Evolutionary conservation across 305 asterid species (phyloP).

Genomic region (Fraxinus paxiana): DNA sequence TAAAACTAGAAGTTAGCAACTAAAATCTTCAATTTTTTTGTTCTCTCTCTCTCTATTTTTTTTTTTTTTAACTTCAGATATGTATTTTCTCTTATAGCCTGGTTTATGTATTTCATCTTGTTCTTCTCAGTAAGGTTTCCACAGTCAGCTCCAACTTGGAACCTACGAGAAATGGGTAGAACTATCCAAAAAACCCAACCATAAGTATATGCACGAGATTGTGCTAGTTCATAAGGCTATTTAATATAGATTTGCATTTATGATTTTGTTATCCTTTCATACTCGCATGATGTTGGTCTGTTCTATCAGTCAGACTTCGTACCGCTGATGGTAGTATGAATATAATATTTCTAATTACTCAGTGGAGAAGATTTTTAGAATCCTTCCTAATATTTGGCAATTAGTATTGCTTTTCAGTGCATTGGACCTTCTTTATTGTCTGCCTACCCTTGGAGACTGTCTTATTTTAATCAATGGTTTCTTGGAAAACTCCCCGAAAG

Average conservation of each 20-base stretch:
- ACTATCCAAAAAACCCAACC: background rate
- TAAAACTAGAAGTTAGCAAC: background rate
- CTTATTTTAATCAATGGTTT: background rate
- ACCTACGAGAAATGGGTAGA: background rate
- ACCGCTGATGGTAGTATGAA: background rate
- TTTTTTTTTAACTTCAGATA: background rate
- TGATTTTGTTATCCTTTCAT: background rate
- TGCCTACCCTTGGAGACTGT: background rate
- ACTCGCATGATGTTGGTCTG: background rate
- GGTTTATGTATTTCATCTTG: background rate
- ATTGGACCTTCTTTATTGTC: background rate
- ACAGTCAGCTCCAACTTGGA: background rate
- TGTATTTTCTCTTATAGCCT: background rate
- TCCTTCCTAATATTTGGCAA: background rate
- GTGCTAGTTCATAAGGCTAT: background rate
- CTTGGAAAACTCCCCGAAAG: background rate
- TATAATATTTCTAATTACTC: background rate
- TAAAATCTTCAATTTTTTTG: background rate
- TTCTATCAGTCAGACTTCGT: background rate
- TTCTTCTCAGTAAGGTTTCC: background rate
- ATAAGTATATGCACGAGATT: background rate
- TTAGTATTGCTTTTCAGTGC: conserved; percentile 3
- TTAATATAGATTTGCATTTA: background rate
- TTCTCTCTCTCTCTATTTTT: background rate
- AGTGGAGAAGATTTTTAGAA: background rate